Conservation (phyloP, 73 alveolate genomes). For the Paramecium octaurelia region DNA sequence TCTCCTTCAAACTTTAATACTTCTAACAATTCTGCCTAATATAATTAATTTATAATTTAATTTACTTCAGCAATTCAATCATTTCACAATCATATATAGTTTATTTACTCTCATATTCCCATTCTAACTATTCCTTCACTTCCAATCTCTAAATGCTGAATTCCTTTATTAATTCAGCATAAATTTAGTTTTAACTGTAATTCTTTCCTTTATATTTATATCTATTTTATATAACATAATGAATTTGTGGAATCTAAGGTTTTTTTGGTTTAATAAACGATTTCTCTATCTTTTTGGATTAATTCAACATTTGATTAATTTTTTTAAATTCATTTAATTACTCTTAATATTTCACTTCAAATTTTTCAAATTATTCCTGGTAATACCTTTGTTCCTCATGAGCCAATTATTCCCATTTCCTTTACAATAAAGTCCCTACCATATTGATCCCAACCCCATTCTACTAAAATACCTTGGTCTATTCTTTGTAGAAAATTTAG, state of each 20-base stretch:
- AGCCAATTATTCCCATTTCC: neutral
- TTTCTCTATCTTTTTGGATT: neutral
- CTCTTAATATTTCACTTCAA: neutral
- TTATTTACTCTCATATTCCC: neutral
- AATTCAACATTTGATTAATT: neutral
- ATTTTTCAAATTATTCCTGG: neutral
- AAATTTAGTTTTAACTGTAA: neutral
- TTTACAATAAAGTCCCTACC: neutral
- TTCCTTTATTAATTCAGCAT: neutral
- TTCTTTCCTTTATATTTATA: neutral
- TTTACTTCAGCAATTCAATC: neutral
- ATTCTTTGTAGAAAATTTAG: neutral
- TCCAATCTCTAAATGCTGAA: neutral
- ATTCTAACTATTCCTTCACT: neutral
- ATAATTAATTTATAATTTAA: neutral
- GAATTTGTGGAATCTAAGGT: neutral
- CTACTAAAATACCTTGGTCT: neutral
- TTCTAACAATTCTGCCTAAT: neutral
- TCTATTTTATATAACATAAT: neutral
- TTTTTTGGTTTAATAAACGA: neutral
- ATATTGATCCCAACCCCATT: neutral
- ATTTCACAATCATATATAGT: neutral
- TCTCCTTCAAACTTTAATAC: neutral
- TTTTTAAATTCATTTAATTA: neutral
- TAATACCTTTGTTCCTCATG: neutral